Base-by-base conservation (phyloP, 306 rosid genomes). In the Prosopis cineraria region DNA sequence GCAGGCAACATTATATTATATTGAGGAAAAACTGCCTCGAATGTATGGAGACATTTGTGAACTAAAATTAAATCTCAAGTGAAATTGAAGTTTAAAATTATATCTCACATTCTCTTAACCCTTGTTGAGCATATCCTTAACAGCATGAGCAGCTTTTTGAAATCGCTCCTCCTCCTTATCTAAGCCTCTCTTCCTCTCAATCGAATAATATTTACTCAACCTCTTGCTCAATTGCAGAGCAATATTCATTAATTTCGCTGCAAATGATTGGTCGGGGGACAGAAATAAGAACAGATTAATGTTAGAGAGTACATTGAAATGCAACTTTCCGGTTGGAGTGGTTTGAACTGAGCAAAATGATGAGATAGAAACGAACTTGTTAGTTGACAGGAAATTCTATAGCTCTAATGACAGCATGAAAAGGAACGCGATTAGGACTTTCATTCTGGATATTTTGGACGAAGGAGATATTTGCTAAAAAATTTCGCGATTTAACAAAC, bases 91-190 rank as follows among this genome's bases (percentile, higher is more conserved):
- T 34, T 37, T 53, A 30, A 69, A 70, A 68, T 33, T 24, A 75
- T 22, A 85, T 68, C 88, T 72, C 83, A 74, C 84, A 41, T 69
- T 37, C 14, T 55, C 79, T 78, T 77, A 87, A 31, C 79, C 86
- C 75, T 83, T 77, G 80, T 82, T 88, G 68, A 90, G 92, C 92
- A 90, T 72, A 84, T 89, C 86, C 27, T 89, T 78, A 79, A 89
- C 94, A 70, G 91, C 84, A 74, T 83, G 89, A 78, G 96, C 96
- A 79, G 96, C 93, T 80, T 92, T 91, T 76, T 90, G 96, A 72
- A 90, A 84, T 68, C 74, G 88, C 73, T 92, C 90, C 63, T 81
- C 91, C 87, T 88, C 91, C 80, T 90, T 96, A 64, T 90, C 94
- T 8, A 91, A 83, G 50, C 73, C 65, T 65, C 72, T 87, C 87